phyloP scores from a whole-genome alignment of 1,284 basidiomycete genomes.

The Wallemia ichthyophaga region DNA sequence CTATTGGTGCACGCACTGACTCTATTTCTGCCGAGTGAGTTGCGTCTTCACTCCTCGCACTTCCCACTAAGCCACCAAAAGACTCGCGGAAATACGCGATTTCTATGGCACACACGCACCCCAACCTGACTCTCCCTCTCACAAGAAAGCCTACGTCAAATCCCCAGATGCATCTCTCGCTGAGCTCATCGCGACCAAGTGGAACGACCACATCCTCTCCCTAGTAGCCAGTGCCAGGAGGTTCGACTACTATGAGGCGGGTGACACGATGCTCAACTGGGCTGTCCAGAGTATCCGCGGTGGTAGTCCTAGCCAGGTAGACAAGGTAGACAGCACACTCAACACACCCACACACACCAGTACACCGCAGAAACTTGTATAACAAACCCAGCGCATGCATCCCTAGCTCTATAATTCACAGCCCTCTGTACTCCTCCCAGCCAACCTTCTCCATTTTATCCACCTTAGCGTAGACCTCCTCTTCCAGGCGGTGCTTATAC shows the following conservation, averaged over 20 bases:
- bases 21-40: neutral
- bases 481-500: conserved; percentile 45
- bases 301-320: neutral
- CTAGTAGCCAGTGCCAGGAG: neutral
- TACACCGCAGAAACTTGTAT: neutral
- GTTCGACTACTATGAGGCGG: neutral
- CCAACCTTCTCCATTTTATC: conserved; percentile 43
- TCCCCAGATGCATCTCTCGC: neutral
- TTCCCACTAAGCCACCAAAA: neutral
- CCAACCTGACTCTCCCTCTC: neutral
- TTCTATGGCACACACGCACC: neutral
- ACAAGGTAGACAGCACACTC: neutral
- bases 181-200: neutral
- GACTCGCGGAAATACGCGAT: neutral
- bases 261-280: neutral
- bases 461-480: conserved; percentile 59
- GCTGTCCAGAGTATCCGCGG: neutral
- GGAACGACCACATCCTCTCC: neutral
- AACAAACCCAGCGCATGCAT: neutral
- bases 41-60: neutral
- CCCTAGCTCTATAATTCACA: neutral
- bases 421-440: conserved; percentile 48
- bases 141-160: neutral
- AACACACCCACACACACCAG: neutral
- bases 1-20: neutral